These are phyloP conservation scores for Hypoxylon rubiginosum DNA, from an alignment of 2,329 filamentous ascomycete species.

Conservation along the genomic window DNA sequence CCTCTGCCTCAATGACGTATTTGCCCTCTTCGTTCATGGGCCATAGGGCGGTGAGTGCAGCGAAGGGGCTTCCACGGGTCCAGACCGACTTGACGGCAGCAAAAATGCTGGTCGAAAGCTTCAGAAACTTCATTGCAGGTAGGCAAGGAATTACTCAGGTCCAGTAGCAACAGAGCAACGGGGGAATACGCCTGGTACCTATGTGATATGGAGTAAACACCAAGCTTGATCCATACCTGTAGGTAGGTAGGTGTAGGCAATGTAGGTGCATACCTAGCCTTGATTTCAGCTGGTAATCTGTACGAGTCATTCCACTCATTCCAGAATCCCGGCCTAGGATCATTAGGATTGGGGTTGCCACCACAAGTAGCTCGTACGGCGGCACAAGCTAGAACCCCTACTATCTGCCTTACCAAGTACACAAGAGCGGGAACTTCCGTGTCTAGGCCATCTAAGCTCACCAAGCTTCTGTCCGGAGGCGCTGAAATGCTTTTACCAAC, in stretches of 20 bases:
- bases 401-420: background rate
- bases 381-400: background rate
- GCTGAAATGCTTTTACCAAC: background rate
- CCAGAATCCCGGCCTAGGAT: background rate
- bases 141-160: background rate
- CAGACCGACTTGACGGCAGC: slow-evolving; percentile 6
- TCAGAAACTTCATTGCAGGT: slow-evolving; percentile 2
- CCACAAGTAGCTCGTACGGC: background rate
- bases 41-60: slow-evolving; percentile 1
- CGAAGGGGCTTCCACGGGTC: slow-evolving; percentile 5
- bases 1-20: slow-evolving; percentile 3
- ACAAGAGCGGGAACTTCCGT: too few species aligned
- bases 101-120: background rate
- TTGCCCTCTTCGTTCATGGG: slow-evolving; percentile 2
- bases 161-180: background rate
- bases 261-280: background rate
- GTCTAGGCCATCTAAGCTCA: too few species aligned
- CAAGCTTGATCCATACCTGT: background rate
- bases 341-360: background rate
- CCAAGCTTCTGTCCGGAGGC: background rate
- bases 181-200: background rate
- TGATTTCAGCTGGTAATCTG: background rate
- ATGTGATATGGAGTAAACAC: background rate
- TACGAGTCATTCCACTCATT: background rate
- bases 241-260: background rate